phyloP scores from a whole-genome alignment of 2,329 filamentous ascomycete species.

The Trichoderma afroharzianum region DNA sequence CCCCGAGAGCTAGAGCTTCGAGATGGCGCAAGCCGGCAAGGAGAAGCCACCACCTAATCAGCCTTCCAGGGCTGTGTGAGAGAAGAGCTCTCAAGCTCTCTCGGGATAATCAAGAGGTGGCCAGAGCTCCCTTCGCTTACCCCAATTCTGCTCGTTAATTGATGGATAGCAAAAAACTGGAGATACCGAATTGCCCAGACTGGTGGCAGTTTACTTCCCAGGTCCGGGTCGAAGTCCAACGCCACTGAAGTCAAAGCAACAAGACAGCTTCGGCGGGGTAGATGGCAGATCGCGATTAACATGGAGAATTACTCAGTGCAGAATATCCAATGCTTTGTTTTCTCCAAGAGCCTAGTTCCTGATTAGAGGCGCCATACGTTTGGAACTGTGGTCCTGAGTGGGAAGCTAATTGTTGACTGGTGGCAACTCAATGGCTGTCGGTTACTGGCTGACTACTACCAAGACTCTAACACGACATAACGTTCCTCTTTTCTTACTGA shows the following conservation, averaged over 20 bases:
- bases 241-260: slow-evolving; percentile 12
- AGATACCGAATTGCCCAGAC: not conserved
- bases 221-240: not conserved
- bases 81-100: not conserved
- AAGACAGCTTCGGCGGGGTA: not conserved
- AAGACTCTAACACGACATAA: not conserved
- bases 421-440: not conserved
- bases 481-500: not conserved
- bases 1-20: not conserved
- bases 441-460: not conserved
- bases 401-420: not conserved
- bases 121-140: not conserved
- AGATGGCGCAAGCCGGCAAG: not conserved
- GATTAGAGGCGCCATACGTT: slow-evolving; percentile 10
- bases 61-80: not conserved
- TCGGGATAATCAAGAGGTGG: not conserved
- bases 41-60: not conserved
- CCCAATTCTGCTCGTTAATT: not conserved
- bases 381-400: not conserved
- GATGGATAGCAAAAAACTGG: not conserved
- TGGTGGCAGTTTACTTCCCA: slow-evolving; percentile 1
- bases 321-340: not conserved
- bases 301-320: not conserved
- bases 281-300: not conserved
- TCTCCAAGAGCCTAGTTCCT: slow-evolving; percentile 9